phyloP scores from a whole-genome alignment of 2,329 filamentous ascomycete species.

The Alternaria arborescens region DNA sequence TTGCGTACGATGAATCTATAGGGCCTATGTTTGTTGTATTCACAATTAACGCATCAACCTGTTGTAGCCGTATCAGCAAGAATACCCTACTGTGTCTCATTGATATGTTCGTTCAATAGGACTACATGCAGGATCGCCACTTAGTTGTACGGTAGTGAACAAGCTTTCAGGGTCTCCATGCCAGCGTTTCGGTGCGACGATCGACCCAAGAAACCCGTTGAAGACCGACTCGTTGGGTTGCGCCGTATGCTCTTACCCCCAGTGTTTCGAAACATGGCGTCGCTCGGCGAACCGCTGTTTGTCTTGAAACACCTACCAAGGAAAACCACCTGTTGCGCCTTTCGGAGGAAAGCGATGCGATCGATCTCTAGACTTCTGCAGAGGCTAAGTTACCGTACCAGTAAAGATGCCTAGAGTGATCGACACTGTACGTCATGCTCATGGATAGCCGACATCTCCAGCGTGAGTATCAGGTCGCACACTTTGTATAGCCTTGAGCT shows the following conservation, averaged over 20 bases:
- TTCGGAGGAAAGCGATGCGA: neutral
- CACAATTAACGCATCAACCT: neutral
- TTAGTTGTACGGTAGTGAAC: neutral
- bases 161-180: constrained; percentile 1
- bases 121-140: neutral
- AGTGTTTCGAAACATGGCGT: constrained; percentile 14
- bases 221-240: neutral
- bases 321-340: neutral
- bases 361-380: neutral
- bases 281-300: constrained; percentile 1
- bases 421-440: neutral
- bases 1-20: constrained; percentile 3
- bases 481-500: neutral
- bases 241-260: neutral
- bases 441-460: neutral
- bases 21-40: neutral
- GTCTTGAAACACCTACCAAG: neutral
- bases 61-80: neutral
- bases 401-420: neutral
- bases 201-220: neutral
- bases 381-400: constrained; percentile 3
- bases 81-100: neutral
- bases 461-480: neutral
- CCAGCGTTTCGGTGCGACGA: neutral
- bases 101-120: neutral